These are phyloP conservation scores for Inonotus hispidus DNA, from an alignment of 1,284 basidiomycete genomes.

Conservation along the genomic window DNA sequence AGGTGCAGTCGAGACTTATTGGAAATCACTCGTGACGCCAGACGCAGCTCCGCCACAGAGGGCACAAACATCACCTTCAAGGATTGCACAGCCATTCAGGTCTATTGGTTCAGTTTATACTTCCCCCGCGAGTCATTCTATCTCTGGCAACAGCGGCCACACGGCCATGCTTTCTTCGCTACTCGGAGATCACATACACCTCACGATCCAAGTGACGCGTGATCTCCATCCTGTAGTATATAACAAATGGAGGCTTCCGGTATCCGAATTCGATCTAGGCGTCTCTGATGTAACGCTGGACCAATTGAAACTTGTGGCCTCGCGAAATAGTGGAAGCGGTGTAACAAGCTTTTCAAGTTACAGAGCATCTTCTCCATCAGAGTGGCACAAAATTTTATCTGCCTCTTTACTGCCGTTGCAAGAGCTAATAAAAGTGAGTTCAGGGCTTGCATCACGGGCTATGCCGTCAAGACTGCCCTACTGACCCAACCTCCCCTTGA, in stretches of 20 bases:
- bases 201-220: constrained; percentile 87
- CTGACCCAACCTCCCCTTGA: background rate
- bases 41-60: constrained; percentile 11
- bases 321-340: constrained; percentile 37
- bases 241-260: constrained; percentile 67
- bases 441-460: background rate
- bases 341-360: constrained; percentile 30
- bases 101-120: constrained; percentile 51
- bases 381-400: constrained; percentile 55
- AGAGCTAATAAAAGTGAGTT: constrained; percentile 59
- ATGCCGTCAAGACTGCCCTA: constrained; percentile 7
- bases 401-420: constrained; percentile 66
- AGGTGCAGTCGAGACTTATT: constrained; percentile 93
- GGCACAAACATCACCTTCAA: constrained; percentile 5
- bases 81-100: constrained; percentile 20
- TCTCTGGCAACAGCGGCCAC: constrained; percentile 39
- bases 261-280: constrained; percentile 69
- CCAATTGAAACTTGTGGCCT: constrained; percentile 73
- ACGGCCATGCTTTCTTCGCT: constrained; percentile 82
- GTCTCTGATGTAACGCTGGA: constrained; percentile 79
- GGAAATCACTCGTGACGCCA: constrained; percentile 80
- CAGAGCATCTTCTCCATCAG: constrained; percentile 34
- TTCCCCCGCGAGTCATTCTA: constrained; percentile 56
- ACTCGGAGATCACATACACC: constrained; percentile 81
- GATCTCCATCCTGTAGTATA: constrained; percentile 86